Percentiles rank a stretch among this genome's conserved stretches.
phyloP scores from a whole-genome alignment of 208 protist species.

The Trypanosoma rangeli region DNA sequence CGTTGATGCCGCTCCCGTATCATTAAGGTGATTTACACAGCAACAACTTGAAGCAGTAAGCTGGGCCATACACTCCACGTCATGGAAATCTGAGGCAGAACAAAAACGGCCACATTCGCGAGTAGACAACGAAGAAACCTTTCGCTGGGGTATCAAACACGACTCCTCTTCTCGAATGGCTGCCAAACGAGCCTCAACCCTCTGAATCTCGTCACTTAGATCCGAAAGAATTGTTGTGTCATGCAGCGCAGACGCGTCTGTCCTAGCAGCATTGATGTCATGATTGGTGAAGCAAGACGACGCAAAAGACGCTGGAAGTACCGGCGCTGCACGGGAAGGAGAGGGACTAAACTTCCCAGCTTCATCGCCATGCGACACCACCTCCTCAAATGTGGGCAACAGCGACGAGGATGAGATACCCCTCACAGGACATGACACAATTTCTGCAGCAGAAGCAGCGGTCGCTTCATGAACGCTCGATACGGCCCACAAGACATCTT shows the following conservation, averaged over 20 bases:
- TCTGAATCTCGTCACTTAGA: conserved; percentile 31
- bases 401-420: too few relatives aligned
- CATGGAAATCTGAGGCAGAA: background rate
- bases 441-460: background rate
- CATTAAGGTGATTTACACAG: background rate
- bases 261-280: background rate
- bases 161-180: conserved; percentile 26
- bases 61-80: background rate
- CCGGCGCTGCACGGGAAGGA: conserved; percentile 10
- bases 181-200: conserved; percentile 26
- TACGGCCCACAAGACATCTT: background rate
- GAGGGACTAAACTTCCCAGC: too few relatives aligned
- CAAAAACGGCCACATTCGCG: background rate
- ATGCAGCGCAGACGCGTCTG: background rate
- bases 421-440: background rate
- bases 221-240: conserved; percentile 22
- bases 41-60: background rate
- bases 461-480: too few relatives aligned
- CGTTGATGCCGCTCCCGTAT: background rate
- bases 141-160: background rate
- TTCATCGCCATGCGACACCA: too few relatives aligned
- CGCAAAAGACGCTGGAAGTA: background rate
- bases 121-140: background rate
- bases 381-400: too few relatives aligned
- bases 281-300: background rate